Percentiles rank a stretch among this genome's conserved stretches.
phyloP scores from a whole-genome alignment of 2,329 filamentous ascomycete species.

The Leptodontidium sp. region DNA sequence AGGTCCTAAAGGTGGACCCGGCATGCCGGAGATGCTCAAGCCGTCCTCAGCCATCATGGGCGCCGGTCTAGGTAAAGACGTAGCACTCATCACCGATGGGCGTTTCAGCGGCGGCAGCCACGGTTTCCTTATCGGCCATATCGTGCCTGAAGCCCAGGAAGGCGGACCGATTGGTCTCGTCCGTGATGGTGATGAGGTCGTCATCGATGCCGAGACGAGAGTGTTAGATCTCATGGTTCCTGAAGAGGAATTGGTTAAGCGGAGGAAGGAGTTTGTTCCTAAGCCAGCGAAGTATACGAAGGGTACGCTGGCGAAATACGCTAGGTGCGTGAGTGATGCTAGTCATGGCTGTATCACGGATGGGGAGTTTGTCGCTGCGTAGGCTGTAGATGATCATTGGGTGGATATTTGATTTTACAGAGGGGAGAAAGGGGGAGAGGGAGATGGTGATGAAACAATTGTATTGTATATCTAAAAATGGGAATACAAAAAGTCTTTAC shows the following conservation, averaged over 20 bases:
- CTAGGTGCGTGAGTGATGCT: conserved; percentile 61
- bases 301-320: conserved; percentile 67
- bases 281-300: conserved; percentile 64
- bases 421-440: not conserved
- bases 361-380: conserved; percentile 41
- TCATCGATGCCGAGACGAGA: conserved; percentile 65
- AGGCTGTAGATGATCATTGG: too few species aligned
- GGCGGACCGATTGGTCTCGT: conserved; percentile 67
- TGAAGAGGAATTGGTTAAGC: conserved; percentile 58
- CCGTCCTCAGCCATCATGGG: conserved; percentile 78
- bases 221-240: conserved; percentile 60
- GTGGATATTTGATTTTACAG: too few species aligned
- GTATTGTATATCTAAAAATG: not conserved
- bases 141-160: conserved; percentile 67
- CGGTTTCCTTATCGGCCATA: conserved; percentile 69
- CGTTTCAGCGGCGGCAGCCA: conserved; percentile 66
- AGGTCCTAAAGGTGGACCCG: conserved; percentile 76
- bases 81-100: conserved; percentile 77
- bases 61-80: conserved; percentile 72
- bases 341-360: conserved; percentile 68
- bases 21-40: conserved; percentile 80
- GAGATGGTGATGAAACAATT: not conserved
- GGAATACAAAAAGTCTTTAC: not conserved
- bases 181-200: conserved; percentile 64
- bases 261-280: conserved; percentile 60